phyloP scores from a whole-genome alignment of 73 alveolate genomes.

The Paramecium biaurelia region DNA sequence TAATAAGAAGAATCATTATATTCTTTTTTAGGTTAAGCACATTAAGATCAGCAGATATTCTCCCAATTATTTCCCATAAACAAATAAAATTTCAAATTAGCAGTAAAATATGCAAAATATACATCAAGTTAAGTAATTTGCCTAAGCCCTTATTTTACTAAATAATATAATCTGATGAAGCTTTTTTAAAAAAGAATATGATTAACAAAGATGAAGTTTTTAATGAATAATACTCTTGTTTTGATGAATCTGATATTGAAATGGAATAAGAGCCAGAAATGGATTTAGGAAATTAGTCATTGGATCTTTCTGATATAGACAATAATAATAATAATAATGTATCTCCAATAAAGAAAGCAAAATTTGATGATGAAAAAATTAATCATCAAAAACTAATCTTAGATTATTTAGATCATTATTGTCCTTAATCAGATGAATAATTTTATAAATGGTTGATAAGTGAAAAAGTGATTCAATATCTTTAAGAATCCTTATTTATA shows the following conservation, averaged over 20 bases:
- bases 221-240: neutral
- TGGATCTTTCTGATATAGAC: neutral
- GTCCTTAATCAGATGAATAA: neutral
- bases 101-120: neutral
- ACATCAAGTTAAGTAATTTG: neutral
- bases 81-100: neutral
- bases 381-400: neutral
- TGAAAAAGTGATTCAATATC: neutral
- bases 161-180: conserved; percentile 21
- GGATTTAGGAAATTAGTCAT: neutral
- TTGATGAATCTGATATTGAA: neutral
- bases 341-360: conserved; percentile 13
- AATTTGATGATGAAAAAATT: neutral
- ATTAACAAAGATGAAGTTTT: neutral
- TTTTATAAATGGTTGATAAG: neutral
- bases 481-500: neutral
- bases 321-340: neutral
- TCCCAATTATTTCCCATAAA: neutral
- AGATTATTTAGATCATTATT: neutral
- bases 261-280: neutral
- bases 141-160: neutral
- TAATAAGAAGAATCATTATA: neutral
- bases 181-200: neutral
- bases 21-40: neutral
- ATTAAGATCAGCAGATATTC: neutral